Evolutionary conservation across 306 rosid species (phyloP).

Genomic region (Rosa chinensis): DNA sequence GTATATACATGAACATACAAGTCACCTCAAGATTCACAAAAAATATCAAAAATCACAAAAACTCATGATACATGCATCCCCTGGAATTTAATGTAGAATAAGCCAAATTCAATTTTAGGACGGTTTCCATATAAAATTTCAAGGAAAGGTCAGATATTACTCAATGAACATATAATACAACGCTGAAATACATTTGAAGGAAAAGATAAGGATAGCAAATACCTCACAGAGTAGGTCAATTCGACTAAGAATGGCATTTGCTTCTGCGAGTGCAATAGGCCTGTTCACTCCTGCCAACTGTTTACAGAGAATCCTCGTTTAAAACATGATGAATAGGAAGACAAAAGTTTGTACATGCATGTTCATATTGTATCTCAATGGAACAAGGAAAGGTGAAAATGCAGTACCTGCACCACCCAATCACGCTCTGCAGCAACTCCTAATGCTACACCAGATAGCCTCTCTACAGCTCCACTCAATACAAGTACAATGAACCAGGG

Average conservation of each 20-base stretch:
- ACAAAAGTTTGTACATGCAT: background rate
- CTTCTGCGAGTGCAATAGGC: conserved; percentile 91
- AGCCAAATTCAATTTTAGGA: background rate
- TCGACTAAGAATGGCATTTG: conserved; percentile 87
- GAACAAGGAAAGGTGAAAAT: conserved; percentile 29
- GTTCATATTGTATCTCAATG: conserved; percentile 13
- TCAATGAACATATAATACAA: conserved; percentile 7
- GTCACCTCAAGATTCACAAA: conserved; percentile 21
- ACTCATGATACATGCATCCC: background rate
- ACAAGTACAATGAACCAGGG: conserved; percentile 87
- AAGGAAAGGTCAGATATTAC: conserved; percentile 20
- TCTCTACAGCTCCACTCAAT: conserved; percentile 83
- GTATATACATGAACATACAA: conserved; percentile 27
- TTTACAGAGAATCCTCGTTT: conserved; percentile 27
- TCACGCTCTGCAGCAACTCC: conserved; percentile 97
- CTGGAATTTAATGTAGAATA: background rate
- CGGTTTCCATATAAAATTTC: background rate
- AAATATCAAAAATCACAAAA: background rate
- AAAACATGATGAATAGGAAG: conserved; percentile 5
- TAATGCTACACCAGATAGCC: conserved; percentile 75
- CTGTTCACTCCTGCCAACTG: conserved; percentile 94
- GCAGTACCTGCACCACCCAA: conserved; percentile 92
- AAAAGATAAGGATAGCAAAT: conserved; percentile 22
- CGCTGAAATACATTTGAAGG: conserved; percentile 4
- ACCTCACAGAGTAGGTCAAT: conserved; percentile 97